Base-by-base conservation (phyloP, 495 filamentous ascomycete genomes). In the Amphirosellinia nigrospora region DNA sequence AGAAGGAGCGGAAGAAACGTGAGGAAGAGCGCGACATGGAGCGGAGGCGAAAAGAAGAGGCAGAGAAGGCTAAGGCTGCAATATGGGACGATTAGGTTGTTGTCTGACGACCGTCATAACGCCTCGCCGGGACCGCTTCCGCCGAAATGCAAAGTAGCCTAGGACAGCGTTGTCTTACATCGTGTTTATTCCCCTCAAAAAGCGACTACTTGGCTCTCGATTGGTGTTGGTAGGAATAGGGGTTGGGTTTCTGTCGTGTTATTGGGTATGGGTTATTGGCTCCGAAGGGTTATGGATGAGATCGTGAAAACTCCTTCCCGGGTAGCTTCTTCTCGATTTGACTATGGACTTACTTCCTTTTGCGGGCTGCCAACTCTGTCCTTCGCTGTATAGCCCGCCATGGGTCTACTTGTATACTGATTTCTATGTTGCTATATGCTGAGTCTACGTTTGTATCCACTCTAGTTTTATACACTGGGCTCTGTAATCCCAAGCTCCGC, bases 1-100 rank as follows among this genome's bases (percentile, higher is more conserved):
- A 96, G 81, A 93, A 93, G 82, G 94, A 97, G 85, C 88, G 88
- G 67, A 93, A 89, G 83, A 85, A 87, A 73, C 81, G 90, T 69
- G 92, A 97, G 74, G 84, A 85, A 70, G 93, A 93, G 79, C 88
- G 85, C 73, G 91, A 91, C 72, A 88, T 83, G 71, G 84, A 86
- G 77, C 87, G 82, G 71, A 85, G 83, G 77, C 87, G 85, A 61
- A 86, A 86, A 77, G 88, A 90, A 77, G 91, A 93, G 78, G 86
- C 84, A 53, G 91, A 94, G 79, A 86, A 82, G 78, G 88, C 87
- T 38, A 95, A 89, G 82, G 85, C 83, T 68, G 90, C 91, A 26
- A 85, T 97, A 52, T 97, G 95, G 96, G 90, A 94, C 55, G 91
- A 91, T 77, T 97, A 80, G 86, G 68, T 38, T 26, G 16, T 15